These are phyloP conservation scores for Wilcoxina mikolae DNA, from an alignment of 495 filamentous ascomycete species.

Conservation along the genomic window DNA sequence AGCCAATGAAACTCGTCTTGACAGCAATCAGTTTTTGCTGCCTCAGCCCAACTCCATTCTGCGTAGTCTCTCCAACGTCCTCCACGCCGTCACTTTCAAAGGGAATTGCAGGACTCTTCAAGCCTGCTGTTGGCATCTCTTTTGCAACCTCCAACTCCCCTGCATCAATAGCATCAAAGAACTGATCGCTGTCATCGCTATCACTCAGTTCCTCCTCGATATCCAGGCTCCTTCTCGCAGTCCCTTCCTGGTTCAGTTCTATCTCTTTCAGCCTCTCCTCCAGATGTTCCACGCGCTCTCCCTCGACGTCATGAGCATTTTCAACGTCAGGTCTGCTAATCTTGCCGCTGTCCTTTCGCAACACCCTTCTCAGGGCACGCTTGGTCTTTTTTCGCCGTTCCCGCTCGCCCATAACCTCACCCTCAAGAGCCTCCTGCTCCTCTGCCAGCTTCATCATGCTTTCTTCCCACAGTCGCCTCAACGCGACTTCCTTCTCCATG, in stretches of 20 bases:
- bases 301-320: constrained; percentile 4
- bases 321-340: constrained; percentile 29
- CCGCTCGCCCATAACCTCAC: constrained; percentile 74
- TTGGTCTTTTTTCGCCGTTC: constrained; percentile 80
- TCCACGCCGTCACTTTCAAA: constrained; percentile 35
- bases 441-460: constrained; percentile 88
- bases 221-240: constrained; percentile 20
- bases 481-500: constrained; percentile 71
- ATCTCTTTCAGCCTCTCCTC: constrained; percentile 31
- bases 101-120: constrained; percentile 23
- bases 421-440: constrained; percentile 84
- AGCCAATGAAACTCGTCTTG: constrained; percentile 65
- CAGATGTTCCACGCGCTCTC: constrained; percentile 7
- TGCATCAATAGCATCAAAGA: constrained; percentile 92
- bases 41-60: constrained; percentile 31
- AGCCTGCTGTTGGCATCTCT: constrained; percentile 35
- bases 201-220: constrained; percentile 37
- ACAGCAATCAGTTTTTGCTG: constrained; percentile 44
- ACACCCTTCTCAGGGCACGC: constrained; percentile 70
- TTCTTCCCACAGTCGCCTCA: constrained; percentile 93
- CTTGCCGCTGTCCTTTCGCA: constrained; percentile 43
- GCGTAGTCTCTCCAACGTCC: constrained; percentile 29
- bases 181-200: constrained; percentile 77
- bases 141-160: constrained; percentile 71
- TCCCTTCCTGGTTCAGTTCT: constrained; percentile 11